phyloP scores from a whole-genome alignment of 257 asterid genomes.

The Striga asiatica region DNA sequence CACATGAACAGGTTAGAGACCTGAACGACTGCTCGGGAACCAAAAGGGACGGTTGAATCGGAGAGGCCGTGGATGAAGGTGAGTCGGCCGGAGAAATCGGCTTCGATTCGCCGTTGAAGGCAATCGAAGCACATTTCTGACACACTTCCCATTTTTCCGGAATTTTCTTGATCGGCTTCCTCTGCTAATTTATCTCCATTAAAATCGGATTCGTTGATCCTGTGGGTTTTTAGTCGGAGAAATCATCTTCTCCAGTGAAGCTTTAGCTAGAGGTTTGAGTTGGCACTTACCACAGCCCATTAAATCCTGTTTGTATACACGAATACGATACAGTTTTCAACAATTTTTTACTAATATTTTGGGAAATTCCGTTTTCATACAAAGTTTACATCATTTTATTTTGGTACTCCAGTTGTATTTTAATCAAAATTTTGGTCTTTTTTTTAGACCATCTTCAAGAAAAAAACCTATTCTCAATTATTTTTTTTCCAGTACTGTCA shows the following conservation, averaged over 20 bases:
- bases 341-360: not conserved
- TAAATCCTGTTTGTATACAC: no score
- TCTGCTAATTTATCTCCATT: not conserved
- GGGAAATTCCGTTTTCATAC: not conserved
- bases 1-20: conserved; percentile 20
- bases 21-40: conserved; percentile 66
- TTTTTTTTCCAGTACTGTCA: no score
- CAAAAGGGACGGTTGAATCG: conserved; percentile 63
- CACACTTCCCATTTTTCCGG: conserved; percentile 19
- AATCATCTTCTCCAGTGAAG: not conserved
- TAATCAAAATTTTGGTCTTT: conserved; percentile 12
- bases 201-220: not conserved
- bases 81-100: conserved; percentile 49
- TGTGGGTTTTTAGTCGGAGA: not conserved
- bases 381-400: no score
- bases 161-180: not conserved
- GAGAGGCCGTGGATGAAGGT: conserved; percentile 52
- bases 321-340: not conserved
- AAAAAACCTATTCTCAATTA: no score
- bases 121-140: conserved; percentile 60
- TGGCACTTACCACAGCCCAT: no score
- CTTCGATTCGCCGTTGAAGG: conserved; percentile 55
- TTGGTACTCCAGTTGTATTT: no score
- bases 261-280: conserved; percentile 3
- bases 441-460: not conserved